phyloP scores from a whole-genome alignment of 1,284 basidiomycete species.

The Ustilago hordei region DNA sequence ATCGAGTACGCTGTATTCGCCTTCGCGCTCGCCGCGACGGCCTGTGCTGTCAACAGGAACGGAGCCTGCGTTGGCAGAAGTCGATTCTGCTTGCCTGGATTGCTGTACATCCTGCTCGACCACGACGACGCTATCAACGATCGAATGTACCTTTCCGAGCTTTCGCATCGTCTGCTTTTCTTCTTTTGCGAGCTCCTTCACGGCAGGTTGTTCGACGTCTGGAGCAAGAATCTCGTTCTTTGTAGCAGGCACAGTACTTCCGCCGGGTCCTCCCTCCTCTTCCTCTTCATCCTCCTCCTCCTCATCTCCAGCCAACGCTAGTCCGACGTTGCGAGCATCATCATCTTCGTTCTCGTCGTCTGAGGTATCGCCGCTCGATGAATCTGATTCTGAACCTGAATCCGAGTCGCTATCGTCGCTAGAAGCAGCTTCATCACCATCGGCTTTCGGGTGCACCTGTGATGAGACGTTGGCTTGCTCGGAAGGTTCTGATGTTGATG shows the following conservation, averaged over 20 bases:
- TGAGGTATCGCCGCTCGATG: conserved; percentile 34
- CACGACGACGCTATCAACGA: conserved; percentile 65
- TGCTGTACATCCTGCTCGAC: conserved; percentile 59
- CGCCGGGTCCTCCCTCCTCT: conserved; percentile 23
- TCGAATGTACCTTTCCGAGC: conserved; percentile 62
- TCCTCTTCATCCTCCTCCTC: conserved; percentile 60
- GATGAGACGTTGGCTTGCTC: neutral
- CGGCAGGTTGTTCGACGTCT: conserved; percentile 38
- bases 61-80: conserved; percentile 2
- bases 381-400: conserved; percentile 24
- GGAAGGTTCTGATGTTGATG: conserved; percentile 2
- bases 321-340: conserved; percentile 1
- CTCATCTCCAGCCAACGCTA: conserved; percentile 22
- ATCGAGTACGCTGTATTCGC: conserved; percentile 79
- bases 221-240: conserved; percentile 60
- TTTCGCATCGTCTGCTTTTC: conserved; percentile 47
- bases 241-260: conserved; percentile 43
- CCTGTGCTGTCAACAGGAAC: conserved; percentile 51
- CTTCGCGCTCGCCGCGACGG: conserved; percentile 45
- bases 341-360: conserved; percentile 31
- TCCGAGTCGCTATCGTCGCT: conserved; percentile 22
- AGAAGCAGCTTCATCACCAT: conserved; percentile 5
- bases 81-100: conserved; percentile 7
- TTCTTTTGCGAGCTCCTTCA: conserved; percentile 34
- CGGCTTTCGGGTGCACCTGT: neutral